Percentiles rank a stretch among this genome's conserved stretches.
Evolutionary conservation across 1,284 basidiomycete species (phyloP).

Genomic region (Austroboletus rostrupii): DNA sequence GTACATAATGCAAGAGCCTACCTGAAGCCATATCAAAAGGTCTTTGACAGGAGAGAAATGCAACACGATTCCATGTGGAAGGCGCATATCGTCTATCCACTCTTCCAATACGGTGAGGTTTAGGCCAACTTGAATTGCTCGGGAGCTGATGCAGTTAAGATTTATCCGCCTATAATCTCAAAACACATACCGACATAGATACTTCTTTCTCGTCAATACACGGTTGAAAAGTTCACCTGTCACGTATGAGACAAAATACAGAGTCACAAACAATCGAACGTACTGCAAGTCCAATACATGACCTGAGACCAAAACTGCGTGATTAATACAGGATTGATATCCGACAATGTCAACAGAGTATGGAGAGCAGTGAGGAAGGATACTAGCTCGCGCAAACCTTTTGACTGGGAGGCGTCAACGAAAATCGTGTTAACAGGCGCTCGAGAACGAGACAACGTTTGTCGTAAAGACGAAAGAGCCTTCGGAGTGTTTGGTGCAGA

Average conservation of each 20-base stretch:
- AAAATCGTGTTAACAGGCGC: constrained; percentile 49
- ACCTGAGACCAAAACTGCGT: constrained; percentile 95
- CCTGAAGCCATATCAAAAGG: constrained; percentile 84
- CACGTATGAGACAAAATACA: constrained; percentile 12
- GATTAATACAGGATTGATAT: constrained; percentile 87
- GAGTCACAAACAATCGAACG: constrained; percentile 23
- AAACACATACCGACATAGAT: constrained; percentile 73
- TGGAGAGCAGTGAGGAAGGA: constrained; percentile 87
- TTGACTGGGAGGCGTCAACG: constrained; percentile 40
- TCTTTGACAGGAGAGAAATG: constrained; percentile 87
- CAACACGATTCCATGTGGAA: constrained; percentile 75
- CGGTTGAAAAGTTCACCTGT: constrained; percentile 93
- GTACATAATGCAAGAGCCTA: constrained; percentile 29
- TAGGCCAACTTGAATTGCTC: constrained; percentile 88
- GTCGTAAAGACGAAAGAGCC: constrained; percentile 59
- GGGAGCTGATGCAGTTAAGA: constrained; percentile 47
- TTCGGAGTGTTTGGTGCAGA: constrained; percentile 41
- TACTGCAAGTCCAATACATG: constrained; percentile 87
- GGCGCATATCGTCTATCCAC: constrained; percentile 80
- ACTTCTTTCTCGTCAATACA: constrained; percentile 86
- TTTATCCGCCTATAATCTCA: constrained; percentile 1
- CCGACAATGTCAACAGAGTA: constrained; percentile 80
- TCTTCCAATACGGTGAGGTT: constrained; percentile 87
- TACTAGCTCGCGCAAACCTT: constrained; percentile 67
- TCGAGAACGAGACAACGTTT: constrained; percentile 54